phyloP scores from a whole-genome alignment of 2,329 filamentous ascomycete genomes.

The Fusarium sp. region DNA sequence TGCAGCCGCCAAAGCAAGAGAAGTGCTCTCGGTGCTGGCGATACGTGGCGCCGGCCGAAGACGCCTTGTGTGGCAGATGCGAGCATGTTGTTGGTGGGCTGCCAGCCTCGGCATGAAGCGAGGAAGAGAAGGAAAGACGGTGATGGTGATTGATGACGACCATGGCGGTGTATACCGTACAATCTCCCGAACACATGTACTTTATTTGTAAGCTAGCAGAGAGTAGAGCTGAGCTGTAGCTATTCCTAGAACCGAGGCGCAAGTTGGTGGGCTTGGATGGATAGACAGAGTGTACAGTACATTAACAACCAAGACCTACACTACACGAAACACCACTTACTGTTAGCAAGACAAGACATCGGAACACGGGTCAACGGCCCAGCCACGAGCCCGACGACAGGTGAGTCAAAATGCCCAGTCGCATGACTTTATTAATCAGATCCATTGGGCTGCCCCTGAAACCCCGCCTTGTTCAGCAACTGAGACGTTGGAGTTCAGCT shows the following conservation, averaged over 20 bases:
- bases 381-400: constrained; percentile 14
- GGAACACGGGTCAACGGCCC: not conserved
- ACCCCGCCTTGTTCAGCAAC: constrained; percentile 25
- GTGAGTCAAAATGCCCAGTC: constrained; percentile 24
- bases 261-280: not conserved
- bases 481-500: constrained; percentile 21
- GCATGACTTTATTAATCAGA: constrained; percentile 28
- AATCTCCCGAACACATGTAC: constrained; percentile 29
- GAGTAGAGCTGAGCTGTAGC: not conserved
- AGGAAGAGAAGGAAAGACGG: constrained; percentile 11
- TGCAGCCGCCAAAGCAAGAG: constrained; percentile 58
- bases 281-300: constrained; percentile 7
- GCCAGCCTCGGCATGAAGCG: constrained; percentile 17
- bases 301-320: not conserved
- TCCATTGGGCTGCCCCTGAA: constrained; percentile 26
- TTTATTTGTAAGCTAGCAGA: constrained; percentile 27
- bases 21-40: constrained; percentile 95
- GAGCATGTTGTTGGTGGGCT: constrained; percentile 63
- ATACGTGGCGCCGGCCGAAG: constrained; percentile 73
- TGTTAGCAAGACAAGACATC: not conserved
- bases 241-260: constrained; percentile 1
- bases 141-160: constrained; percentile 6
- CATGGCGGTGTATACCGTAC: constrained; percentile 24
- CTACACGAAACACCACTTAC: not conserved
- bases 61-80: constrained; percentile 76